A percentile compares a stretch with the other conserved stretches of the same genome.
phyloP scores from a whole-genome alignment of 1,284 basidiomycete species.

The Cryptococcus sp. region DNA sequence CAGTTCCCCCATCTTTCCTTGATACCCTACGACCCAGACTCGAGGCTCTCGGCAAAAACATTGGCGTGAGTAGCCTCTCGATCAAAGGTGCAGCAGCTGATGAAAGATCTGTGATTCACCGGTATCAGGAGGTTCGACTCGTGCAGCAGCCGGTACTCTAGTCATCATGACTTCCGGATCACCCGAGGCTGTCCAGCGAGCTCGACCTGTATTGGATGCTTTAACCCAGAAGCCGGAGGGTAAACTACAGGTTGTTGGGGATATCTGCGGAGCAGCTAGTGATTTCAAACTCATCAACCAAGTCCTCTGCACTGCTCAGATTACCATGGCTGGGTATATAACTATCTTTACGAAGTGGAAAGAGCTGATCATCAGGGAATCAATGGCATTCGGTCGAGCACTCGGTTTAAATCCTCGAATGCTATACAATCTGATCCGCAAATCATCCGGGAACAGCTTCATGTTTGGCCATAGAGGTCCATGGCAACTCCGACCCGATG shows the following conservation, averaged over 20 bases:
- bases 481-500: constrained; percentile 33
- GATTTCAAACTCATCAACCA: constrained; percentile 45
- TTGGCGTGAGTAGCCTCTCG: constrained; percentile 21
- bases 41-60: constrained; percentile 26
- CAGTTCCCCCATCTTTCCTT: constrained; percentile 41
- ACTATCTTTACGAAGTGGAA: background rate
- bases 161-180: constrained; percentile 45
- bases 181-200: constrained; percentile 19
- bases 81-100: background rate
- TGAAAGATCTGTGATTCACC: constrained; percentile 42
- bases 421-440: constrained; percentile 35
- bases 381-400: constrained; percentile 39
- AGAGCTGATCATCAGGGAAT: constrained; percentile 25
- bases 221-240: constrained; percentile 32
- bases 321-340: constrained; percentile 23
- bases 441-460: constrained; percentile 40
- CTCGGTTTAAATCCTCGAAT: constrained; percentile 40
- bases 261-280: constrained; percentile 27
- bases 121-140: constrained; percentile 44
- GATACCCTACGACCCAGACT: constrained; percentile 27
- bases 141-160: constrained; percentile 42
- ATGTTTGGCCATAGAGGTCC: constrained; percentile 45
- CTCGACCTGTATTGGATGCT: constrained; percentile 31
- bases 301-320: constrained; percentile 37
- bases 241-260: constrained; percentile 28